These are phyloP conservation scores for Exutisphaerella laricina DNA, from an alignment of 2,329 filamentous ascomycete genomes.

Conservation along the genomic window DNA sequence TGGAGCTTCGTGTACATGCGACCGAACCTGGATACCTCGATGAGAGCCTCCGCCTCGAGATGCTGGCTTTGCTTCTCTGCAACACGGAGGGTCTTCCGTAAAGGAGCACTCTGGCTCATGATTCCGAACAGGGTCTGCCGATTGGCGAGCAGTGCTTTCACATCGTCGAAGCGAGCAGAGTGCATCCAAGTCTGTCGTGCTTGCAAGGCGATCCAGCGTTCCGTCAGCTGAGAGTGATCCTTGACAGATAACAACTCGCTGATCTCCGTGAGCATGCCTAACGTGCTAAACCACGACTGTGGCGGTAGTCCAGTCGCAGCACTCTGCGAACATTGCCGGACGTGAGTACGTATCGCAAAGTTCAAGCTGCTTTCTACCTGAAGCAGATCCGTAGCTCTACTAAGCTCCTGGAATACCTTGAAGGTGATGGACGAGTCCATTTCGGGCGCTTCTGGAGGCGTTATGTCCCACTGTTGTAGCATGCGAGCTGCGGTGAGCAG, in stretches of 20 bases:
- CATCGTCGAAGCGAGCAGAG: constrained; percentile 61
- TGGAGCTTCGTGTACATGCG: constrained; percentile 76
- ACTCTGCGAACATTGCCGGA: constrained; percentile 3
- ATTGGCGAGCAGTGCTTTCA: constrained; percentile 74
- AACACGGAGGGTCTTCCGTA: constrained; percentile 58
- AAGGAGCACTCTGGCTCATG: constrained; percentile 62
- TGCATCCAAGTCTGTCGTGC: constrained; percentile 68
- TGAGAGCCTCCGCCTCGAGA: constrained; percentile 69
- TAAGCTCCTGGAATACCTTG: constrained; percentile 70
- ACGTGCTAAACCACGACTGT: constrained; percentile 38
- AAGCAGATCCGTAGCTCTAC: constrained; percentile 16
- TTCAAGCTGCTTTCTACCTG: constrained; percentile 12
- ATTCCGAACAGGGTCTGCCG: constrained; percentile 77
- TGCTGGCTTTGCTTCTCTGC: constrained; percentile 60
- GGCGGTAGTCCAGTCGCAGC: constrained; percentile 8
- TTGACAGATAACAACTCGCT: constrained; percentile 66
- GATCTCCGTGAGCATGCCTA: constrained; percentile 74
- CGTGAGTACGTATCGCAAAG: constrained; percentile 11
- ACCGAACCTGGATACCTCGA: constrained; percentile 68
- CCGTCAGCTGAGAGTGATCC: constrained; percentile 55
- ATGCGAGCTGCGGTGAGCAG: constrained; percentile 48
- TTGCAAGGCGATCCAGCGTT: constrained; percentile 59
- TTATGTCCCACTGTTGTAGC: constrained; percentile 88
- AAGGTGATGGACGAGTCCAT: constrained; percentile 53
- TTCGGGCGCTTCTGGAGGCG: constrained; percentile 55